Base-by-base conservation (phyloP, 2,329 filamentous ascomycete species). In the Nothopassalora personata region DNA sequence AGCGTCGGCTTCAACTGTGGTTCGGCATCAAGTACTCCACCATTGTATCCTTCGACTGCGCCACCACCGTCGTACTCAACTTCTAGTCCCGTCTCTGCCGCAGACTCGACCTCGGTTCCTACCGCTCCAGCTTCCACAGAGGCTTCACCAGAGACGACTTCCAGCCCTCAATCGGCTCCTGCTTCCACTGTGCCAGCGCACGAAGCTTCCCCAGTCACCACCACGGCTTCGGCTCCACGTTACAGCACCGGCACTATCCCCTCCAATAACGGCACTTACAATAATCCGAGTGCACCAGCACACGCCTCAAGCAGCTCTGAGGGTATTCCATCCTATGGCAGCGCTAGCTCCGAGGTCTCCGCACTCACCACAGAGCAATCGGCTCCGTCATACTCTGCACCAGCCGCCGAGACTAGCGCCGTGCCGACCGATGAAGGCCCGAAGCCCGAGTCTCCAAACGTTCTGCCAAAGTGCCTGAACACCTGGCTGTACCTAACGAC, bases 391-490 rank as follows among this genome's bases (percentile, higher is more conserved):
- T 56, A 43, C 54, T 59, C 64, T 18, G 58, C 50, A 66, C 66
- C 11, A 70, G 65, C 51, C 64, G 60, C 62, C 18, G 62, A 63
- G 28, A 63, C 63, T 23, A 55, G 53, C 31, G 33, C 60, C 5
- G 46, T 36, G 10, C 60, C 57, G 27, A 59, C 47, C 11, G 18
- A 31, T 19, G 19, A 39, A 23, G 43, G 28, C 18, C 67, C 68
- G 9, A 59, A 63, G 23, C 70, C 70, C 43, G 53, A 68, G 59
- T 84, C 85, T 77, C 91, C 91, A 59, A 77, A 80, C 28, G 83
- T 92, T 51, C 87, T 97, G 53, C 92, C 93, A 64, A 85, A 85
- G 72, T 97, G 93, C 81, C 79, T 97, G 77, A 94, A 93, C 83
- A 95, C 91, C 70, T 97, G 91, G 90, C 77, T 96, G 70, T 83